Base-by-base conservation (phyloP, 495 filamentous ascomycete species). In the Neurospora sp. region DNA sequence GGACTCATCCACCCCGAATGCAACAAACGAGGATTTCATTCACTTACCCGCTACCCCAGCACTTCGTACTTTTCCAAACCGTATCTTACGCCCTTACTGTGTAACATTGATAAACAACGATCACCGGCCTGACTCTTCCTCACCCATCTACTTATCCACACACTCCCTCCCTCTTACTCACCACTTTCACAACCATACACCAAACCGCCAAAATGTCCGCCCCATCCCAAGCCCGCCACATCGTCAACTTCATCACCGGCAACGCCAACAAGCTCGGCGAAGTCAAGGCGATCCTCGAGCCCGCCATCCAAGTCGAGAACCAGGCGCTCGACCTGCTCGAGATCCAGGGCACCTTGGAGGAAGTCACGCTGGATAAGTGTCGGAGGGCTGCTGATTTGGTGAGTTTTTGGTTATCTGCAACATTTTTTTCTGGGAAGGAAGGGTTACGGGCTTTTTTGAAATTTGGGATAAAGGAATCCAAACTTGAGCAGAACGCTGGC, bases 231-330 rank as follows among this genome's bases (percentile, higher is more conserved):
- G 75, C 75, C 66, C 73, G 74, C 8, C 81, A 78, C 69, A 74
- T 77, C 2, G 76, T 99, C 42, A 93, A 97, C 85, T 99, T 99
- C 85, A 97, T 99, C 77, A 99, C 96, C 3, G 92, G 95, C 75
- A 99, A 99, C 84, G 87, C 88, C 75, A 96, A 97, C 84, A 99
- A 99, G 83, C 88, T 99, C 69, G 79, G 81, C 72, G 96, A 99
- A 83, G 93, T 97, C 75, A 88, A 90, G 78, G 90, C 91, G 14
- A 98, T 99, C 77, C 87, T 99, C 20, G 89, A 90, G 72, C 87
- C 87, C 71, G 86, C 89, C 39, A 90, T 96, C 75, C 83, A 91
- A 53, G 84, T 99, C 68, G 84, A 89, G 70, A 96, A 83, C 83
- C 89, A 92, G 80, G 83, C 85, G 3, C 79, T 99, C 37, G 94